Conservation (phyloP, 805 yeast species). For the Zygoascus tannicola region DNA sequence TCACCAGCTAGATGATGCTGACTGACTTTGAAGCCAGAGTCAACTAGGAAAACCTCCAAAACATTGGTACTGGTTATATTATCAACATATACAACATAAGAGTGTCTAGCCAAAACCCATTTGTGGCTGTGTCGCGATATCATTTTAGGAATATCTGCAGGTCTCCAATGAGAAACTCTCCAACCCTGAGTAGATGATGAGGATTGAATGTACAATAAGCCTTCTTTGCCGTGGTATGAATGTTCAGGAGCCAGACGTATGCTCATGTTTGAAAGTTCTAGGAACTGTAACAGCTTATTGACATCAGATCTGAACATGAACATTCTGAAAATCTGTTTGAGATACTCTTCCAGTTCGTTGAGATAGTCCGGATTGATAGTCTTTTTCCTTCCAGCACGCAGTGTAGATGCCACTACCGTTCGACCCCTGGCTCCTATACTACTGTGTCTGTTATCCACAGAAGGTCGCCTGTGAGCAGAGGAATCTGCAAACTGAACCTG, state of each 20-base stretch:
- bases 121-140: constrained; percentile 82
- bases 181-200: constrained; percentile 88
- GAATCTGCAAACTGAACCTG: neutral
- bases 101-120: constrained; percentile 82
- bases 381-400: neutral
- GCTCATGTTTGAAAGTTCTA: constrained; percentile 84
- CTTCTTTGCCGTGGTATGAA: constrained; percentile 82
- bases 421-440: too few species aligned
- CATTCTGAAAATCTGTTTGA: constrained; percentile 48
- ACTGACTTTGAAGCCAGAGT: constrained; percentile 54
- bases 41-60: constrained; percentile 86
- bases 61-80: constrained; percentile 82
- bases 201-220: constrained; percentile 68
- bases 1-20: constrained; percentile 24
- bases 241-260: constrained; percentile 74
- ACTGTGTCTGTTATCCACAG: neutral
- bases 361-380: neutral
- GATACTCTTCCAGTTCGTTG: constrained; percentile 49
- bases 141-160: constrained; percentile 76
- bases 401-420: neutral
- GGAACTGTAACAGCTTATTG: constrained; percentile 72
- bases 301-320: constrained; percentile 71
- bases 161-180: constrained; percentile 83
- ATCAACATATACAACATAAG: constrained; percentile 77
- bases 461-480: neutral